phyloP scores from a whole-genome alignment of 805 yeast genomes.

The Komagataella phaffii region DNA sequence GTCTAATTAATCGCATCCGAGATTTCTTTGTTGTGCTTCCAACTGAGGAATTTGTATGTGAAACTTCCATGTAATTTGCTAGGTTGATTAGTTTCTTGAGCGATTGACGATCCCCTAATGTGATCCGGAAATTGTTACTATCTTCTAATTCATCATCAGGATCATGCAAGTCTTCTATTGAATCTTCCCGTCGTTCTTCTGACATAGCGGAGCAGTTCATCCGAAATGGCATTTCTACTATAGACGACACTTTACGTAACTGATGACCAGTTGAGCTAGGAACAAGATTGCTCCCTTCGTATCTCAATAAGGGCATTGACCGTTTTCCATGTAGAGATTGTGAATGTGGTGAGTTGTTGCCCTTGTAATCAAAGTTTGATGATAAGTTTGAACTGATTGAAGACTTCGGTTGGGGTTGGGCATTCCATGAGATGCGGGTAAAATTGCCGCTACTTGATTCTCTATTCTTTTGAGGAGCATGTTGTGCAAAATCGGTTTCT shows the following conservation, averaged over 20 bases:
- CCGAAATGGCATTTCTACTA: not conserved
- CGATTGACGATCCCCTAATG: slow-evolving; percentile 5
- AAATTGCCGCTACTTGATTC: not conserved
- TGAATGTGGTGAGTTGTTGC: not conserved
- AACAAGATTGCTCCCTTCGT: not conserved
- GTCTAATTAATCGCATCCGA: not conserved
- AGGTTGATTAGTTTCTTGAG: slow-evolving; percentile 5
- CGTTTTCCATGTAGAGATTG: not conserved
- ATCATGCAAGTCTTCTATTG: slow-evolving; percentile 3
- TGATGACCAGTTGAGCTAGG: not conserved
- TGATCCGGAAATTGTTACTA: slow-evolving; percentile 3
- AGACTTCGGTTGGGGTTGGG: not conserved
- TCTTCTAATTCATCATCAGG: slow-evolving; percentile 14
- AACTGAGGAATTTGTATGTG: slow-evolving; percentile 1
- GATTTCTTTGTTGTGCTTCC: not conserved
- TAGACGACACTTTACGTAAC: slow-evolving; percentile 1
- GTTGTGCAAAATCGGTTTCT: not conserved
- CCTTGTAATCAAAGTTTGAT: not conserved
- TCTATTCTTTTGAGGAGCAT: not conserved
- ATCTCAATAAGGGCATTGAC: not conserved
- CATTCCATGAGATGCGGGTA: not conserved
- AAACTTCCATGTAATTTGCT: slow-evolving; percentile 6
- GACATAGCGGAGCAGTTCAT: not conserved
- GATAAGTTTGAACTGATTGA: not conserved
- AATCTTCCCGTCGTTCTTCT: not conserved